These are phyloP conservation scores for Pseudopithomyces chartarum DNA, from an alignment of 2,329 filamentous ascomycete genomes.

Conservation along the genomic window DNA sequence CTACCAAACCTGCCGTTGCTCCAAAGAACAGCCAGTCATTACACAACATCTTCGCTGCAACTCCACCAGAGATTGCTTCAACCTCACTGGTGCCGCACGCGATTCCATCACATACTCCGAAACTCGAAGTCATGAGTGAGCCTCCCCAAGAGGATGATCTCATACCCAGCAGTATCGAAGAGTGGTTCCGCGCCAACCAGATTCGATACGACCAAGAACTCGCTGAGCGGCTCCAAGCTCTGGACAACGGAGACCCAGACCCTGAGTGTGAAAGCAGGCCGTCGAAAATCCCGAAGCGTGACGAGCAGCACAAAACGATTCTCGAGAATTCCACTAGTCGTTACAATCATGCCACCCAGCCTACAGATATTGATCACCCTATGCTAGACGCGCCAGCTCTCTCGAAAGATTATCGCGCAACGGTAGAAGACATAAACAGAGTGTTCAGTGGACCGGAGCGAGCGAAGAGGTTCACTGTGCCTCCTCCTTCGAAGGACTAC, in stretches of 20 bases:
- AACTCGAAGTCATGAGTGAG: no score
- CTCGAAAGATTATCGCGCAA: neutral
- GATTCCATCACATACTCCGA: neutral
- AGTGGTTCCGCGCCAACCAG: neutral
- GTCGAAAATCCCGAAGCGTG: no score
- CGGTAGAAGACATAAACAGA: neutral
- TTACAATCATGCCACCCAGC: neutral
- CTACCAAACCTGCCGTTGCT: neutral
- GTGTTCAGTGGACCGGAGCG: neutral
- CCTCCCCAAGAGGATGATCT: neutral
- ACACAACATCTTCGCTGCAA: no score
- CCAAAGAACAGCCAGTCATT: no score
- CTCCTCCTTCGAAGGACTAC: neutral
- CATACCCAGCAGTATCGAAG: neutral
- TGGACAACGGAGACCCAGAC: neutral
- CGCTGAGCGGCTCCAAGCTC: constrained; percentile 10
- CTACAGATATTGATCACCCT: neutral
- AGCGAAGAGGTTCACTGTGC: neutral
- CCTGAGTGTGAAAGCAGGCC: neutral
- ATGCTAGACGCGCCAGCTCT: neutral
- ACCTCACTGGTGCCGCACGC: no score
- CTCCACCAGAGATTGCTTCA: no score
- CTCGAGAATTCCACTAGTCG: no score
- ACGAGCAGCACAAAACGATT: no score
- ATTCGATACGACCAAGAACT: constrained; percentile 8